Evolutionary conservation across 106 monocot species (phyloP).

Genomic region (Platanthera guangdongensis): DNA sequence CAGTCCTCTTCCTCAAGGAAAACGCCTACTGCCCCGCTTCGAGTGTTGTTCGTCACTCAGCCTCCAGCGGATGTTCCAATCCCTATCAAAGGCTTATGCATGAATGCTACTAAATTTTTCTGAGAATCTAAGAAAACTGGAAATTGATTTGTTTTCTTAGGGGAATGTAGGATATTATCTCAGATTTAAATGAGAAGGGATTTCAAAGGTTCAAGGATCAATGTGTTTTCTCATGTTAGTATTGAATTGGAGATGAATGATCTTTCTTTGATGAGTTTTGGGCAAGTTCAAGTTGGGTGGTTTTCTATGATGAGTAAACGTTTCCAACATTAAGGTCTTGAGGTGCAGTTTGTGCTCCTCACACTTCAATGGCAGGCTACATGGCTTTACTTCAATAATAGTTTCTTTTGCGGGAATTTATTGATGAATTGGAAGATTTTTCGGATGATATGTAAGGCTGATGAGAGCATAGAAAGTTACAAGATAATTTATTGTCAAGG

Average conservation of each 20-base stretch:
- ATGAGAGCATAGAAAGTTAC: too few species aligned
- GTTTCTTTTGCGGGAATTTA: neutral
- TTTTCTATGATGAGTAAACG: neutral
- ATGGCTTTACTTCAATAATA: neutral
- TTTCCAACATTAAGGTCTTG: neutral
- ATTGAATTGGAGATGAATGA: neutral
- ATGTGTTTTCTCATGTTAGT: neutral
- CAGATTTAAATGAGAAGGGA: neutral
- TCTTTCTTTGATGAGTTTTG: neutral
- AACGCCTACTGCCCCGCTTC: too few species aligned
- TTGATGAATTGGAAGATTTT: neutral
- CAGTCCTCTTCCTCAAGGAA: too few species aligned
- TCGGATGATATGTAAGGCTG: too few species aligned
- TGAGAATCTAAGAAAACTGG: neutral
- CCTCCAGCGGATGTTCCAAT: too few species aligned
- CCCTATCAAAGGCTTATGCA: neutral
- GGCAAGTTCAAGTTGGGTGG: neutral
- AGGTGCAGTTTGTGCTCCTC: neutral
- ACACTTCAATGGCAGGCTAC: neutral
- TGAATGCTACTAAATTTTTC: neutral
- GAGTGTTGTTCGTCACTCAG: too few species aligned
- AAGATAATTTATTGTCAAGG: too few species aligned
- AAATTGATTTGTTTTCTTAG: neutral
- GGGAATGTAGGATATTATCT: neutral
- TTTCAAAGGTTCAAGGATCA: neutral